A percentile compares a stretch with the other conserved stretches of the same genome.
Evolutionary conservation across 2,329 filamentous ascomycete genomes (phyloP).

Genomic region (Purpureocillium lavendulum): DNA sequence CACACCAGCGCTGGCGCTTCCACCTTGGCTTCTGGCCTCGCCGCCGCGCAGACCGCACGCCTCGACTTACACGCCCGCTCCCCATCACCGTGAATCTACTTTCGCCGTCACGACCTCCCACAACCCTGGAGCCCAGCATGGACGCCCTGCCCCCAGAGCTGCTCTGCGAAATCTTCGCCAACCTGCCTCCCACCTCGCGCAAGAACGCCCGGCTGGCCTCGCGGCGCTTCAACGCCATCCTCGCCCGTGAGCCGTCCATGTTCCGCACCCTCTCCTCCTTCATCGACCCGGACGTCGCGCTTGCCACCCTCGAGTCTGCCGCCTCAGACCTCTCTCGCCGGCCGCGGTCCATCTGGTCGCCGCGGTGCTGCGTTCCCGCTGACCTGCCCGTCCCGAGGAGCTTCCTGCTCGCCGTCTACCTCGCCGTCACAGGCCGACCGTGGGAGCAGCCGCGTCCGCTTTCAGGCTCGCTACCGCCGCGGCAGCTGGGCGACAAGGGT

Average conservation of each 20-base stretch:
- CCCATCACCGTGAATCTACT: too few species aligned
- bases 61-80: not conserved
- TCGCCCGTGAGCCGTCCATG: slow-evolving; percentile 5
- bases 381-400: slow-evolving; percentile 18
- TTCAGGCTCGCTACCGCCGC: too few species aligned
- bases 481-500: too few species aligned
- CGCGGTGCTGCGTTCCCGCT: slow-evolving; percentile 21
- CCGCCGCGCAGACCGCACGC: too few species aligned
- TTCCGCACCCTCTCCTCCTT: slow-evolving; percentile 21
- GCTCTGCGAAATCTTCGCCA: slow-evolving; percentile 17
- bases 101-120: not conserved
- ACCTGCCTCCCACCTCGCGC: slow-evolving; percentile 13
- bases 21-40: too few species aligned
- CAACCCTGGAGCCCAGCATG: slow-evolving; percentile 12
- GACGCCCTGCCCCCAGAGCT: slow-evolving; percentile 21
- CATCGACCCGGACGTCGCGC: slow-evolving; percentile 16
- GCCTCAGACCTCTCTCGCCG: slow-evolving; percentile 14
- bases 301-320: slow-evolving; percentile 12
- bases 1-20: too few species aligned
- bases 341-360: slow-evolving; percentile 23
- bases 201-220: slow-evolving; percentile 22
- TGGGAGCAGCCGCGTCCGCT: slow-evolving; percentile 6
- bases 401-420: slow-evolving; percentile 22
- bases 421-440: slow-evolving; percentile 16
- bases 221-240: slow-evolving; percentile 21